Evolutionary conservation across 768 basidiomycete genomes (phyloP).

Genomic region (Lactarius deliciosus): DNA sequence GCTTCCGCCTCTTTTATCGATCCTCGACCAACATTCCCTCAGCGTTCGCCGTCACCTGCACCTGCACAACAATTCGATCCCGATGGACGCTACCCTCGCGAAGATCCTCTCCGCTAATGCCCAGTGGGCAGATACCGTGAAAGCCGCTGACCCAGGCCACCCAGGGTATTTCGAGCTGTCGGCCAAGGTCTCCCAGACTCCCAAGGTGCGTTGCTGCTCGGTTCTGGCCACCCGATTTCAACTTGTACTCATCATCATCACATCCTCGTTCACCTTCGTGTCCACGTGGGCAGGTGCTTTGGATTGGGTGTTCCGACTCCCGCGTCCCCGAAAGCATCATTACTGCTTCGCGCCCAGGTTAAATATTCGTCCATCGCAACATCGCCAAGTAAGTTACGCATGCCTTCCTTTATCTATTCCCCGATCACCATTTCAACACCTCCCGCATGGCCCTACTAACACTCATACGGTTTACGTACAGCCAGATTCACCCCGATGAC

Average conservation of each 20-base stretch:
- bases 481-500: conserved; percentile 74
- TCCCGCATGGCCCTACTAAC: neutral
- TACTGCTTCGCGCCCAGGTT: conserved; percentile 68
- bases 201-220: conserved; percentile 48
- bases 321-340: conserved; percentile 80
- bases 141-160: conserved; percentile 54
- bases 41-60: neutral
- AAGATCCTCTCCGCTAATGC: conserved; percentile 53
- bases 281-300: conserved; percentile 51
- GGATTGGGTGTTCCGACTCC: conserved; percentile 84
- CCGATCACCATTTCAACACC: neutral
- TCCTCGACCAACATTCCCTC: neutral
- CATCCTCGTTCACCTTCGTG: neutral
- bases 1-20: neutral
- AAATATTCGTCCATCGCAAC: conserved; percentile 82
- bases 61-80: neutral
- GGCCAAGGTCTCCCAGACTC: conserved; percentile 58
- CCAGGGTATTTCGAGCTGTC: conserved; percentile 62
- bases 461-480: conserved; percentile 32
- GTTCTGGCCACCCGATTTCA: conserved; percentile 4
- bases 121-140: conserved; percentile 67
- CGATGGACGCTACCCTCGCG: conserved; percentile 32
- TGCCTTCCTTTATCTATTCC: too few species aligned
- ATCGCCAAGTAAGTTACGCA: conserved; percentile 70
- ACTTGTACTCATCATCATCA: neutral